These are phyloP conservation scores for Sistotremastrum niveocremeum DNA, from an alignment of 768 basidiomycete species.

Conservation along the genomic window DNA sequence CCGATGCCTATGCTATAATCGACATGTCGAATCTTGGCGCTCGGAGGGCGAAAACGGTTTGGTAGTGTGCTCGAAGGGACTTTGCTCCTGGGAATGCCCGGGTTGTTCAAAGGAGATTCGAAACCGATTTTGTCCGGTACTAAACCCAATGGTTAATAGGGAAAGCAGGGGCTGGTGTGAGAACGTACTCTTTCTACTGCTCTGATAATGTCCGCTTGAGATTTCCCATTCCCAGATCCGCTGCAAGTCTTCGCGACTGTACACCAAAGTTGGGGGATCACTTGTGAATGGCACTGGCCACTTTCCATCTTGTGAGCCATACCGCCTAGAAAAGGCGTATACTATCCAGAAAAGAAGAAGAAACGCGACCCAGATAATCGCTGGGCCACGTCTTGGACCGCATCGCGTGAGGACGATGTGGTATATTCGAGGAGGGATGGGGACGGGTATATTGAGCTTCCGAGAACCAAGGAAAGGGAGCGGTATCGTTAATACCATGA, in stretches of 20 bases:
- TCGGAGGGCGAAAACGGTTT: constrained; percentile 17
- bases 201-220: constrained; percentile 87
- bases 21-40: constrained; percentile 16
- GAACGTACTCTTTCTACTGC: constrained; percentile 55
- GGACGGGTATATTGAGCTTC: constrained; percentile 41
- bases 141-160: constrained; percentile 15
- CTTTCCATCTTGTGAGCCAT: constrained; percentile 44
- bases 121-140: constrained; percentile 63
- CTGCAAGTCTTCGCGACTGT: constrained; percentile 63
- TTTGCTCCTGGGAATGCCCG: constrained; percentile 51
- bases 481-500: constrained; percentile 41
- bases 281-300: constrained; percentile 42
- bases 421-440: constrained; percentile 49
- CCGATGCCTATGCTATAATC: constrained; percentile 61
- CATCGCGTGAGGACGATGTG: constrained; percentile 41
- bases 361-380: constrained; percentile 36
- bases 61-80: constrained; percentile 34
- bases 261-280: constrained; percentile 62
- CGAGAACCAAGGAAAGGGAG: constrained; percentile 47
- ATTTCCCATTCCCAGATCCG: constrained; percentile 96
- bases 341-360: constrained; percentile 35
- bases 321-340: constrained; percentile 49
- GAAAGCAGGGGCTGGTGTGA: neutral
- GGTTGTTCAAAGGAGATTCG: constrained; percentile 45
- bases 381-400: constrained; percentile 42